These are phyloP conservation scores for Exutisphaerella laricina DNA, from an alignment of 2,329 filamentous ascomycete species.

Conservation along the genomic window DNA sequence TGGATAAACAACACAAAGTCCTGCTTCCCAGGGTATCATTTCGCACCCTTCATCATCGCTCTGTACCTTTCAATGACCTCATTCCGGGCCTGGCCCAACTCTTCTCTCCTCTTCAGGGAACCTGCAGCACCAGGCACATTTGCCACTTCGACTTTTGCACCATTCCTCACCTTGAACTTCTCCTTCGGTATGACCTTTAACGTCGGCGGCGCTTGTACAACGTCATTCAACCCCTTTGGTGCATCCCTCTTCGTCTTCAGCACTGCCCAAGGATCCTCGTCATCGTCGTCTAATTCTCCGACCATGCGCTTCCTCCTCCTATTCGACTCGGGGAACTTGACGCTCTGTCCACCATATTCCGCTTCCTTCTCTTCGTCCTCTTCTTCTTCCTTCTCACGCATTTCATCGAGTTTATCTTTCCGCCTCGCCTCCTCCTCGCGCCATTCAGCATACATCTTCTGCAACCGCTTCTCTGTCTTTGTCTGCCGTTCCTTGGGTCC, in stretches of 20 bases:
- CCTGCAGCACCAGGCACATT: constrained; percentile 65
- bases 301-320: constrained; percentile 41
- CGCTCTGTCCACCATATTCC: constrained; percentile 57
- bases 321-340: constrained; percentile 53
- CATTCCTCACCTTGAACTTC: constrained; percentile 60
- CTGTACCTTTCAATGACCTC: constrained; percentile 71
- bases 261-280: constrained; percentile 71
- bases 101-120: constrained; percentile 66
- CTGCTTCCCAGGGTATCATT: no score
- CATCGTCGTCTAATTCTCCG: constrained; percentile 45
- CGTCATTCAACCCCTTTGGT: constrained; percentile 45
- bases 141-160: constrained; percentile 60
- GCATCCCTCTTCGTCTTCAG: constrained; percentile 63
- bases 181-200: constrained; percentile 58
- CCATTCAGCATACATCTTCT: constrained; percentile 55
- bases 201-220: constrained; percentile 70
- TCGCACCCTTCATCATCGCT: constrained; percentile 54
- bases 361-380: constrained; percentile 59
- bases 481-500: constrained; percentile 66
- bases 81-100: constrained; percentile 62
- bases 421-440: constrained; percentile 71
- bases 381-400: constrained; percentile 58
- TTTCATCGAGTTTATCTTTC: constrained; percentile 71
- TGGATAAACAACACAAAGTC: no score
- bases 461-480: constrained; percentile 75